Conservation (phyloP, 106 monocot genomes). For the Allium fistulosum region DNA sequence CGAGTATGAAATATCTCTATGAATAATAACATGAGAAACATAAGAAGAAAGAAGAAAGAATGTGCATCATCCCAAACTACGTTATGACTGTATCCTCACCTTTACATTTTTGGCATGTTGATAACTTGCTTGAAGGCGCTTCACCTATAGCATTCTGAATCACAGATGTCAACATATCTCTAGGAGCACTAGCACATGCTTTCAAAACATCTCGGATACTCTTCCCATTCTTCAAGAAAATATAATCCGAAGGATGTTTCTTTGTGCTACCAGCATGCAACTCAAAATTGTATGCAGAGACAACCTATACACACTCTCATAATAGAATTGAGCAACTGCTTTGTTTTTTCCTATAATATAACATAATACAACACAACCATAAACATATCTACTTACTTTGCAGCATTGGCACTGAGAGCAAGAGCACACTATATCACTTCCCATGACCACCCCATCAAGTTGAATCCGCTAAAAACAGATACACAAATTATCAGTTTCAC, state of each 20-base stretch:
- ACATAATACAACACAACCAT: background rate
- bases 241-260: constrained; percentile 90
- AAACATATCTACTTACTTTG: constrained; percentile 28
- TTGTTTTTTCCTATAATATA: background rate
- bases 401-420: constrained; percentile 67
- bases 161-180: constrained; percentile 59
- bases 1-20: constrained; percentile 25
- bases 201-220: constrained; percentile 70
- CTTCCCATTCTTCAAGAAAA: constrained; percentile 79
- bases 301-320: constrained; percentile 31
- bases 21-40: constrained; percentile 4
- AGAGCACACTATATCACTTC: constrained; percentile 61
- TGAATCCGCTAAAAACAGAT: constrained; percentile 25
- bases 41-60: constrained; percentile 4
- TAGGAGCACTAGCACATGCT: constrained; percentile 47
- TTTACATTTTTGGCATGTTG: constrained; percentile 36
- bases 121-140: constrained; percentile 14
- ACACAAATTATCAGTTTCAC: no score
- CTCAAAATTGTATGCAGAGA: constrained; percentile 80
- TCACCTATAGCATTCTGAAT: constrained; percentile 57
- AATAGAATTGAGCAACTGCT: background rate
- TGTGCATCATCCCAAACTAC: background rate
- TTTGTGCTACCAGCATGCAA: constrained; percentile 87
- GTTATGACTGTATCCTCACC: constrained; percentile 13
- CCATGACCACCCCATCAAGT: constrained; percentile 66